Base-by-base conservation (phyloP, 768 basidiomycete species). In the Hygrophorus russula region DNA sequence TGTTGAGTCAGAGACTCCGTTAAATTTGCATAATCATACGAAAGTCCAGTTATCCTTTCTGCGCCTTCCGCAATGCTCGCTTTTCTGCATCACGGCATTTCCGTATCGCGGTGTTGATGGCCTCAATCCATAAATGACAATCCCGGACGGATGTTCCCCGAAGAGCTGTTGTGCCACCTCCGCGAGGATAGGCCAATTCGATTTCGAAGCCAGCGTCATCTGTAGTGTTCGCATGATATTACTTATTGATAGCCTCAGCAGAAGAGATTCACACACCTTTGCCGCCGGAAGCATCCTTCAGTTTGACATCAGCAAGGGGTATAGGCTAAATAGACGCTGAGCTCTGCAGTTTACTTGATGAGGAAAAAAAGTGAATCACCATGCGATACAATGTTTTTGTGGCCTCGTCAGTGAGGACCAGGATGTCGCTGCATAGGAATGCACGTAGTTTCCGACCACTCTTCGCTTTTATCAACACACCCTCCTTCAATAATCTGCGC, bases 401-500 rank as follows among this genome's bases (percentile, higher is more conserved):
- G 0, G 61, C 59, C 27, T 79, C 80, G 51, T 92, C 88, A 14
- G 89, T 82, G 45, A 98, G 67, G 2, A 97, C 78, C 37, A 97
- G 59, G 33, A 94, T 84, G 55, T 97, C 94, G 54, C 75, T 94
- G 54, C 92, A 97, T 49, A 98, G 60, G 60, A 91, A 80, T 5
- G 71, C 76, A 32, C 78, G 71, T 36, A 97, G 60, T 56, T 77
- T 86, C 40, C 84, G 68, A 3, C 87, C 81, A 47, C 89, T 91
- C 64, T 87, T 92, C 1, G 84, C 71, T 58, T 98, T 98, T 51
- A 68, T 63, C 9, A 96, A 57, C 2, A 68, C 47, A 0, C 92
- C 91, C 55, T 97, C 85, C 48, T 79, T 86, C 27, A 96, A 46
- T 8, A 99, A 69, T 52, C 68, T 73, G 13, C 94, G 71, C n/a